Conservation (phyloP, 441 rosid genomes). For the Populus hybrid region DNA sequence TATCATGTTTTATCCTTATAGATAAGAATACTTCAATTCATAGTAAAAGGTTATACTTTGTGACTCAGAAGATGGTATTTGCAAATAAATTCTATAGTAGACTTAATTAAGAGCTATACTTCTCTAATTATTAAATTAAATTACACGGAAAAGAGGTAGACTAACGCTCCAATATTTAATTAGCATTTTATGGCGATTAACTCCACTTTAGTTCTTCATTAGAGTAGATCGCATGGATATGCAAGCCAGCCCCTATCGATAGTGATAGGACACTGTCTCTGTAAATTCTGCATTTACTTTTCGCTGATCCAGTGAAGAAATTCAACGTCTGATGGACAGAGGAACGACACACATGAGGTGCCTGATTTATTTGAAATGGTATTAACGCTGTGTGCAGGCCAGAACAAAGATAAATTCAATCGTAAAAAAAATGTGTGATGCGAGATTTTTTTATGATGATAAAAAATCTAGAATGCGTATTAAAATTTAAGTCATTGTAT, state of each 20-base stretch:
- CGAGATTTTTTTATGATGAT: too few species aligned
- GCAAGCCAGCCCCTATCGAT: neutral
- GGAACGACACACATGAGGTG: neutral
- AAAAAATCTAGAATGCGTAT: too few species aligned
- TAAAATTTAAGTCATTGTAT: too few species aligned
- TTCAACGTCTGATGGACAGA: neutral
- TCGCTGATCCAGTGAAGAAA: neutral
- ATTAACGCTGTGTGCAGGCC: too few species aligned
- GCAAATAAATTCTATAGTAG: neutral
- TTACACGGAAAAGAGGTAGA: too few species aligned
- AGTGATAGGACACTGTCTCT: slow-evolving; percentile 5
- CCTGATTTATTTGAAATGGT: neutral
- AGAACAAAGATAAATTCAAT: too few species aligned
- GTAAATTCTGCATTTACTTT: slow-evolving; percentile 8
- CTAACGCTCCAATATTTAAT: neutral
- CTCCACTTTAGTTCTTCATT: neutral
- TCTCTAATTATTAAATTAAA: neutral
- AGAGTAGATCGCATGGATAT: neutral
- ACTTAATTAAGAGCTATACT: neutral
- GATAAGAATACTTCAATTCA: too few species aligned
- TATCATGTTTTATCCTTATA: too few species aligned
- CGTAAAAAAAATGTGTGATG: too few species aligned
- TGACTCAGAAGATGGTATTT: neutral
- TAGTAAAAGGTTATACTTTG: too few species aligned
- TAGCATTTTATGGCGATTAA: neutral